Percentiles rank a stretch among this genome's conserved stretches.
Conservation (phyloP, 139 green algal genomes). For the Zygnema circumcarinatum region DNA sequence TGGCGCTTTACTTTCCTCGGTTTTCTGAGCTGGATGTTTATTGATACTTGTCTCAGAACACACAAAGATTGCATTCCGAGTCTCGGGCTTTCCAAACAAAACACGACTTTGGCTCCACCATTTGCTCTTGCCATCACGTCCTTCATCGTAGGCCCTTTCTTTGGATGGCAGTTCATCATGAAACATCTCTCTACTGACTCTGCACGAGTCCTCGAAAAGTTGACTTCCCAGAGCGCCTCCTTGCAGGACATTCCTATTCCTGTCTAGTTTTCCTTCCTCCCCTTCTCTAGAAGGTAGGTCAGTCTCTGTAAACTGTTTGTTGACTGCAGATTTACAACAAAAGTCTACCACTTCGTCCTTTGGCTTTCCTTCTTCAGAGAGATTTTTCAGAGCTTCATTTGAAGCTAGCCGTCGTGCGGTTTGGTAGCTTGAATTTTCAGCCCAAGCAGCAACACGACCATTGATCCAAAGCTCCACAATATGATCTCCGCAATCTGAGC, state of each 20-base stretch:
- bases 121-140: not conserved
- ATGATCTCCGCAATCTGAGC: not conserved
- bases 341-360: not conserved
- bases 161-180: not conserved
- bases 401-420: not conserved
- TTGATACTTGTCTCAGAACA: not conserved
- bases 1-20: not conserved
- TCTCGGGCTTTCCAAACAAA: not conserved
- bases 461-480: not conserved
- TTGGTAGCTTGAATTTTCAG: not conserved
- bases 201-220: too few relatives aligned
- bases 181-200: not conserved
- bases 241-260: too few relatives aligned
- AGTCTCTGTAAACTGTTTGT: not conserved
- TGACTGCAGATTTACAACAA: not conserved
- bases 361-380: not conserved
- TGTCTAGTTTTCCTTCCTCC: not conserved
- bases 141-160: not conserved
- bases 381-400: not conserved
- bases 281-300: not conserved
- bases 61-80: not conserved
- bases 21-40: not conserved
- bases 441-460: not conserved
- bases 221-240: too few relatives aligned
- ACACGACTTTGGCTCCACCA: not conserved